Evolutionary conservation across 768 basidiomycete species (phyloP).

Genomic region (Leucocoprinus leucothites): DNA sequence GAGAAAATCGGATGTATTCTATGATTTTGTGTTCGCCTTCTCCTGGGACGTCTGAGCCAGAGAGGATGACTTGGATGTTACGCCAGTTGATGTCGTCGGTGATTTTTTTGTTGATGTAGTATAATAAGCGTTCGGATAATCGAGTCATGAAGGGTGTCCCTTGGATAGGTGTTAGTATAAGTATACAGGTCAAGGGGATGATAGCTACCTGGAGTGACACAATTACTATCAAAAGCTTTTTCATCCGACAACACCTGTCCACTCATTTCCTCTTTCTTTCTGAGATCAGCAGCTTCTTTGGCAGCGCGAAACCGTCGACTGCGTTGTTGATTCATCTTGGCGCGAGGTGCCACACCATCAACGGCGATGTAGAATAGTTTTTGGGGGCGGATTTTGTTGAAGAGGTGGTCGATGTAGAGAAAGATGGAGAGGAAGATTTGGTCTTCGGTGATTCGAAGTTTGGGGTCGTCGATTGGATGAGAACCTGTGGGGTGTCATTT

Average conservation of each 20-base stretch:
- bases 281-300: conserved; percentile 83
- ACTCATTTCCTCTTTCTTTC: conserved; percentile 82
- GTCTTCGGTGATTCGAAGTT: conserved; percentile 94
- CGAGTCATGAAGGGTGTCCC: conserved; percentile 95
- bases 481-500: conserved; percentile 47
- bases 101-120: conserved; percentile 98
- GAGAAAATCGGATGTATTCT: conserved; percentile 94
- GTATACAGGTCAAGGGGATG: background rate
- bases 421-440: conserved; percentile 98
- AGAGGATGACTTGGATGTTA: conserved; percentile 86
- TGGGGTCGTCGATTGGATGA: conserved; percentile 94
- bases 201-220: conserved; percentile 86
- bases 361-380: conserved; percentile 99
- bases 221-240: conserved; percentile 98
- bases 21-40: conserved; percentile 99
- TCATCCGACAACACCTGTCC: conserved; percentile 90
- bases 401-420: conserved; percentile 93
- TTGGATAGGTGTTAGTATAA: conserved; percentile 22
- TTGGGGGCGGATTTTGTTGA: conserved; percentile 95
- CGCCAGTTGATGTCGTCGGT: conserved; percentile 96
- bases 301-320: conserved; percentile 92
- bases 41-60: conserved; percentile 97
- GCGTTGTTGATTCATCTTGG: conserved; percentile 99
- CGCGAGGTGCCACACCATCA: conserved; percentile 94
- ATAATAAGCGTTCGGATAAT: conserved; percentile 85